A percentile compares a stretch with the other conserved stretches of the same genome.
Evolutionary conservation across 2,329 filamentous ascomycete genomes (phyloP).

Genomic region (Beauveria sp.): DNA sequence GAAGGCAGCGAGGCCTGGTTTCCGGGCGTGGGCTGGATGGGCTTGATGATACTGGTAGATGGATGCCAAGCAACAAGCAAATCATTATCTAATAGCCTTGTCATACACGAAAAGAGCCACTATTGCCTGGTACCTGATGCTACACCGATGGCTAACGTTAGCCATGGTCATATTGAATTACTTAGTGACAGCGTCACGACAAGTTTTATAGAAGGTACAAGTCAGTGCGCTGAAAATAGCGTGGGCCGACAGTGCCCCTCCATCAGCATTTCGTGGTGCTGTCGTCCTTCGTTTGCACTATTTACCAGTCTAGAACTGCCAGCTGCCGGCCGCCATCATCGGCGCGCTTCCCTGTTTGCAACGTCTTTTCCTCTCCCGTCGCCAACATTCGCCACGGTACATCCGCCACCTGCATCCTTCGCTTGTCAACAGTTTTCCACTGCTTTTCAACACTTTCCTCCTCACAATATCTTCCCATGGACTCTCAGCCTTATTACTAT

Average conservation of each 20-base stretch:
- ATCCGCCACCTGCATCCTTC: background rate
- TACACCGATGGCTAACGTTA: background rate
- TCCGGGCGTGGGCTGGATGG: too few relatives aligned
- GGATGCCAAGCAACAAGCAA: too few relatives aligned
- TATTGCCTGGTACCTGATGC: too few relatives aligned
- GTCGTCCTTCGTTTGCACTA: background rate
- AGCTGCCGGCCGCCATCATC: background rate
- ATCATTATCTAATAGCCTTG: too few relatives aligned
- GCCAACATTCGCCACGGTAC: background rate
- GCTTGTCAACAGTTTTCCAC: background rate
- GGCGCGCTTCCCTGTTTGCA: conserved; percentile 6
- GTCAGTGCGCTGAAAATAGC: background rate
- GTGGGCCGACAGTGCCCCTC: background rate
- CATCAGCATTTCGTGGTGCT: background rate
- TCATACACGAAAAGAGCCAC: too few relatives aligned
- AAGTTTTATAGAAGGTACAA: background rate
- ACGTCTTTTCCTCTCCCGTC: background rate
- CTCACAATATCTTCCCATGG: background rate
- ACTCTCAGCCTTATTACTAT: too few relatives aligned
- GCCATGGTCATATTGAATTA: background rate
- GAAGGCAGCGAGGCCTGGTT: too few relatives aligned
- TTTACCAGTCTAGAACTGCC: background rate
- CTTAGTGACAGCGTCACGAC: background rate
- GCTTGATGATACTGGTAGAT: too few relatives aligned
- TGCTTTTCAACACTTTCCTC: background rate